A percentile compares a stretch with the other conserved stretches of the same genome.
These are phyloP conservation scores for Macrocybe gigantea DNA, from an alignment of 768 basidiomycete species.

Conservation along the genomic window DNA sequence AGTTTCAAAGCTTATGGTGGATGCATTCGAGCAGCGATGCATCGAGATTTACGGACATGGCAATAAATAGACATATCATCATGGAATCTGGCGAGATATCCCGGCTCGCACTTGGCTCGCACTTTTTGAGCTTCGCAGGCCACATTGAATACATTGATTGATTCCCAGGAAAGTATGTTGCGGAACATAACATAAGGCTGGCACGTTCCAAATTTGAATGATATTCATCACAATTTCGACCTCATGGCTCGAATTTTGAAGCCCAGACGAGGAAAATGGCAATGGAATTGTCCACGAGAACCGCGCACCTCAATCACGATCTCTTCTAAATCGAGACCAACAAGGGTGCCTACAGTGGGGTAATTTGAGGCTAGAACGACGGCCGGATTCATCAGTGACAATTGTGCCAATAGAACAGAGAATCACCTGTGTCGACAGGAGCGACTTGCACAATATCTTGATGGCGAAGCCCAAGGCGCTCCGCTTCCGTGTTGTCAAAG, in stretches of 20 bases:
- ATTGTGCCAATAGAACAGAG: neutral
- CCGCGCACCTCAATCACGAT: slow-evolving; percentile 41
- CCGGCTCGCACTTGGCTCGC: neutral
- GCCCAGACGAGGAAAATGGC: slow-evolving; percentile 49
- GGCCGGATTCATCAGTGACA: neutral
- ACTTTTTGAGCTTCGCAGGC: neutral
- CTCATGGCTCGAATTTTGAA: slow-evolving; percentile 21
- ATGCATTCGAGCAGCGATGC: slow-evolving; percentile 89
- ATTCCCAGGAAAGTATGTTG: neutral
- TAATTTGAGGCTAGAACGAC: slow-evolving; percentile 26
- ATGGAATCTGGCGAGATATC: neutral
- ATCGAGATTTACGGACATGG: slow-evolving; percentile 59
- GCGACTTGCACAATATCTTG: slow-evolving; percentile 34
- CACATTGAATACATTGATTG: neutral
- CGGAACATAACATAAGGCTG: neutral
- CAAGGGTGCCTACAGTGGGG: slow-evolving; percentile 43
- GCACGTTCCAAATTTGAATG: too few species aligned
- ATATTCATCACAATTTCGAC: slow-evolving; percentile 7
- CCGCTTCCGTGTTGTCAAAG: slow-evolving; percentile 40
- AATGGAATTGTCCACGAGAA: slow-evolving; percentile 31
- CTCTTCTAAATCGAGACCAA: slow-evolving; percentile 44
- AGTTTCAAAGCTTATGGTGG: slow-evolving; percentile 84
- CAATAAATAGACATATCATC: slow-evolving; percentile 9
- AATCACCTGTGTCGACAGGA: slow-evolving; percentile 43
- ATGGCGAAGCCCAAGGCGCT: slow-evolving; percentile 30